A percentile compares a stretch with the other conserved stretches of the same genome.
These are phyloP conservation scores for Talaromyces sp. DNA, from an alignment of 2,329 filamentous ascomycete genomes.

Conservation along the genomic window DNA sequence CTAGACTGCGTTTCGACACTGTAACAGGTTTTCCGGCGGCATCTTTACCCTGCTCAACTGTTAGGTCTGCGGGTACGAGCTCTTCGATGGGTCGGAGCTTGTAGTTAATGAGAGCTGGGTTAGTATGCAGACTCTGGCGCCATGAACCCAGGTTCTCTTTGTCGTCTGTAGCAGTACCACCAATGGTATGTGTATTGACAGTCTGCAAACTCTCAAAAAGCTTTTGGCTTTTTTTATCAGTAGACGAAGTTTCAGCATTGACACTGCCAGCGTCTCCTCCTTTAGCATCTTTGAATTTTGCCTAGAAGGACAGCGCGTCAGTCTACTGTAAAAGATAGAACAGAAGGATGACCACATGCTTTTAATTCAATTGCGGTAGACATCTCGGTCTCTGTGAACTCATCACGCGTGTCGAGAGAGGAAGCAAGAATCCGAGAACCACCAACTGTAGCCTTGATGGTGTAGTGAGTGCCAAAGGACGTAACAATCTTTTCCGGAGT, in stretches of 20 bases:
- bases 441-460: too few species aligned
- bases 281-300: too few species aligned
- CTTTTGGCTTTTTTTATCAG: neutral
- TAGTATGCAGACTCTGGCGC: neutral
- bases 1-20: neutral
- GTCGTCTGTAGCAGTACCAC: neutral
- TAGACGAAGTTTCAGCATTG: neutral
- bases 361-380: too few species aligned
- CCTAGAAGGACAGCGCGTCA: too few species aligned
- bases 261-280: neutral
- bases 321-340: too few species aligned
- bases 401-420: too few species aligned
- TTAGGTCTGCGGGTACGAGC: neutral
- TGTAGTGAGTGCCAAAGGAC: too few species aligned
- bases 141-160: neutral
- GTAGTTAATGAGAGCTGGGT: neutral
- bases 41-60: neutral
- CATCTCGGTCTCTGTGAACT: too few species aligned
- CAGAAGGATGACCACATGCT: too few species aligned
- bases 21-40: neutral
- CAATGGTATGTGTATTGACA: neutral
- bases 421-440: too few species aligned
- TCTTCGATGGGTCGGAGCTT: neutral
- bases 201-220: neutral
- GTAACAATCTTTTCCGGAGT: too few species aligned